phyloP scores from a whole-genome alignment of 2,329 filamentous ascomycete genomes.

The Talaromyces rugulosus region DNA sequence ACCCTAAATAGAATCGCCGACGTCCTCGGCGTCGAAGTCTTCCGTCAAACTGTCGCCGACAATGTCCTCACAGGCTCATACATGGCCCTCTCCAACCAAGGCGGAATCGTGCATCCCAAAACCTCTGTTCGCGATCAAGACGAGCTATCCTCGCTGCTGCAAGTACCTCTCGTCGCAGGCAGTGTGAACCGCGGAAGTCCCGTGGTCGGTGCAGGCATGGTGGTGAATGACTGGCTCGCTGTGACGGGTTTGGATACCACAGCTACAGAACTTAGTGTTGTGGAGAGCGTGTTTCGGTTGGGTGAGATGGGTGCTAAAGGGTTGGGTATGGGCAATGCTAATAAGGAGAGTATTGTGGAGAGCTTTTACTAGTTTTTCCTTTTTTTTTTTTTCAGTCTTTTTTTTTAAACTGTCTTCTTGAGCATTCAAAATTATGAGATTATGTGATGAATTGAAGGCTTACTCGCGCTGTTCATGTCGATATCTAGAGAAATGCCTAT shows the following conservation, averaged over 20 bases:
- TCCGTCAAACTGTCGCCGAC: constrained; percentile 85
- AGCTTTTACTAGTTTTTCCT: constrained; percentile 73
- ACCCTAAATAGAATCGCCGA: constrained; percentile 64
- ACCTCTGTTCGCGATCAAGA: constrained; percentile 97
- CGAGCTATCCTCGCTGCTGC: constrained; percentile 85
- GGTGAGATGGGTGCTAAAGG: constrained; percentile 71
- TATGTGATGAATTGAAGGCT: not conserved
- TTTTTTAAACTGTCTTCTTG: not conserved
- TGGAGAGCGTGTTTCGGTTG: constrained; percentile 92
- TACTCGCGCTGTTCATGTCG: not conserved
- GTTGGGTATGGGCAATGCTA: constrained; percentile 49
- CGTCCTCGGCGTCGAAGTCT: constrained; percentile 62
- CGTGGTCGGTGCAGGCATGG: constrained; percentile 95
- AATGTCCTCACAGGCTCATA: constrained; percentile 96
- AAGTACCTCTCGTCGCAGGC: constrained; percentile 92
- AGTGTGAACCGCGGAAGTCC: constrained; percentile 88
- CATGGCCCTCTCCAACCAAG: constrained; percentile 94
- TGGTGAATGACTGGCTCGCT: constrained; percentile 96
- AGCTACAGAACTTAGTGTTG: constrained; percentile 92
- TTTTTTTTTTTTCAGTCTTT: not conserved
- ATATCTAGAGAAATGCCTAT: not conserved
- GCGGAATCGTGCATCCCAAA: constrained; percentile 95
- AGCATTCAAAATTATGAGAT: not conserved
- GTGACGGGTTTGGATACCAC: constrained; percentile 92
- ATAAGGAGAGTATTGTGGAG: constrained; percentile 99